Evolutionary conservation across 371 early-diverging fungal species (phyloP).

Genomic region (Mucor velutinosus): DNA sequence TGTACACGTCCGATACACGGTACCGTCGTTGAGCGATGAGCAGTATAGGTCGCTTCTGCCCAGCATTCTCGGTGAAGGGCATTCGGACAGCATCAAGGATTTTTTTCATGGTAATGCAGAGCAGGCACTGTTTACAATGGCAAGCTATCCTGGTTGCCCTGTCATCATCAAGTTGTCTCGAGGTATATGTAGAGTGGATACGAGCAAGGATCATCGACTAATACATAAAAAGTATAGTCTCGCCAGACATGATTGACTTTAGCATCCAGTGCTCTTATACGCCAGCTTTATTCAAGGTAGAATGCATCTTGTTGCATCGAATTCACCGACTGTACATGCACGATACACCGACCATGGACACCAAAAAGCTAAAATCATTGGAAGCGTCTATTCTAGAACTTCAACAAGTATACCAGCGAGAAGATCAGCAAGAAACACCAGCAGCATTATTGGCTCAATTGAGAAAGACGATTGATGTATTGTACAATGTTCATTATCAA

Average conservation of each 20-base stretch:
- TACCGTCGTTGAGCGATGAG: slow-evolving; percentile 7
- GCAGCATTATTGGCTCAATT: neutral
- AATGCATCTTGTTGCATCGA: slow-evolving; percentile 14
- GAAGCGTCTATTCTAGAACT: slow-evolving; percentile 9
- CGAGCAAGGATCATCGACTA: neutral
- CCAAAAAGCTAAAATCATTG: slow-evolving; percentile 6
- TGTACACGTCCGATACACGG: slow-evolving; percentile 7
- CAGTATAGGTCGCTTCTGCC: slow-evolving; percentile 16
- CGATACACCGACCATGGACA: neutral
- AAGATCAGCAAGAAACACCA: neutral
- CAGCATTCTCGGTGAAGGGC: slow-evolving; percentile 19
- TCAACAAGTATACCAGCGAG: slow-evolving; percentile 14
- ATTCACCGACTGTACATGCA: slow-evolving; percentile 6
- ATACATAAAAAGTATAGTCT: neutral
- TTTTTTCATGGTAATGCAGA: slow-evolving; percentile 17
- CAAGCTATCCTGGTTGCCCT: slow-evolving; percentile 22
- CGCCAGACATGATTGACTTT: slow-evolving; percentile 16
- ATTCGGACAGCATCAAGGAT: slow-evolving; percentile 2
- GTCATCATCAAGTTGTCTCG: slow-evolving; percentile 13
- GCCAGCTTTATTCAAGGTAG: slow-evolving; percentile 21
- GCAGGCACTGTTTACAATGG: slow-evolving; percentile 17
- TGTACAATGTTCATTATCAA: slow-evolving; percentile 5
- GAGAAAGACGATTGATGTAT: neutral
- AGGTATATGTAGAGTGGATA: slow-evolving; percentile 5
- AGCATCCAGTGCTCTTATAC: slow-evolving; percentile 14